Evolutionary conservation across 2,329 filamentous ascomycete species (phyloP).

Genomic region (Gliomastix tumulicola): DNA sequence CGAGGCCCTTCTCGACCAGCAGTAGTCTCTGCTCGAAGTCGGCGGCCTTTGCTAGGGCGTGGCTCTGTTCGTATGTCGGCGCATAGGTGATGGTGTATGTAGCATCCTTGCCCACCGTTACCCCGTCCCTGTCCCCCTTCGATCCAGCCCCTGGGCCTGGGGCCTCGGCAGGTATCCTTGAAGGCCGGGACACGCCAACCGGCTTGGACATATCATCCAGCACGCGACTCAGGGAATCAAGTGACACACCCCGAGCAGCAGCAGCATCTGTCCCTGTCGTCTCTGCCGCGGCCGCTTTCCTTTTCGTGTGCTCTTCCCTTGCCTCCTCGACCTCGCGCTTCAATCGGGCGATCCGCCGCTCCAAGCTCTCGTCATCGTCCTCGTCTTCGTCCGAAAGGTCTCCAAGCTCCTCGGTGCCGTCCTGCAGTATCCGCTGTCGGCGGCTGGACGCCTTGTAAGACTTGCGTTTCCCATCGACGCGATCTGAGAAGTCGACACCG

Average conservation of each 20-base stretch:
- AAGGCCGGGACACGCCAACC: constrained; percentile 1
- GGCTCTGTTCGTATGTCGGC: constrained; percentile 57
- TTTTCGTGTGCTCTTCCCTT: constrained; percentile 53
- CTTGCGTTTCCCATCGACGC: constrained; percentile 73
- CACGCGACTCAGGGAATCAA: constrained; percentile 64
- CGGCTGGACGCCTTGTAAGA: constrained; percentile 73
- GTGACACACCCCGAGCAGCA: constrained; percentile 15
- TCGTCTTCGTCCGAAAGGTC: constrained; percentile 72
- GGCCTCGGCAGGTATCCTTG: not conserved
- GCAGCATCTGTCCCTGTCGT: constrained; percentile 40
- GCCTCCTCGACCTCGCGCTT: constrained; percentile 76
- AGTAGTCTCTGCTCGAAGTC: constrained; percentile 81
- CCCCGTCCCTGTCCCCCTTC: too few species aligned
- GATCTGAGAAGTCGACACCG: constrained; percentile 83
- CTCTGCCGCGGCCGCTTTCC: constrained; percentile 37
- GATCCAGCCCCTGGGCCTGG: constrained; percentile 3
- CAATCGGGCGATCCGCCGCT: constrained; percentile 73
- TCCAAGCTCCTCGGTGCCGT: constrained; percentile 61
- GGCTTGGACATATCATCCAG: constrained; percentile 56
- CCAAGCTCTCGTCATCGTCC: constrained; percentile 68
- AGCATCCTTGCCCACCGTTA: constrained; percentile 13
- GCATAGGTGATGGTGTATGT: constrained; percentile 62
- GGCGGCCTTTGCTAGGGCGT: constrained; percentile 71
- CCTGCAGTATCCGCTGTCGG: constrained; percentile 53
- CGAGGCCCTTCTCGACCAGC: constrained; percentile 73